These are phyloP conservation scores for Adansonia rubrostipa DNA, from an alignment of 441 rosid species.

Conservation along the genomic window DNA sequence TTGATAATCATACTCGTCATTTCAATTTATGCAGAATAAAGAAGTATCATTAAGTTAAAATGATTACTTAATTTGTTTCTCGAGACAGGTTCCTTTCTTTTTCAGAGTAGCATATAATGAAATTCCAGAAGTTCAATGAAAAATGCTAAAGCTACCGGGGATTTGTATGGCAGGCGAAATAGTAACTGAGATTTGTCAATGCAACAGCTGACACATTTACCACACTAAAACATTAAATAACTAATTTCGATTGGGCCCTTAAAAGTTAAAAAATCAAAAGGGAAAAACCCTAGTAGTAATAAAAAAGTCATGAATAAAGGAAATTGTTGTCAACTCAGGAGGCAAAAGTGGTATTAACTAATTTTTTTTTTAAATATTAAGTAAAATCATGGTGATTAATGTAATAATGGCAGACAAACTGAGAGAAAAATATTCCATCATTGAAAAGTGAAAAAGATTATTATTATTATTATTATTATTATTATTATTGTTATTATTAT, in stretches of 20 bases:
- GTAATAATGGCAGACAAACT: conserved; percentile 44
- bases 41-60: neutral
- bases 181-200: conserved; percentile 29
- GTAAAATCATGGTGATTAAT: neutral
- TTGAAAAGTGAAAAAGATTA: conserved; percentile 3
- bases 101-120: neutral
- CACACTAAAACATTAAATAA: neutral
- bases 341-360: neutral
- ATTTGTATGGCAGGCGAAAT: conserved; percentile 12
- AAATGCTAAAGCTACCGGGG: neutral
- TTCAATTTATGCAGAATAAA: neutral
- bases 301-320: neutral
- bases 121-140: neutral
- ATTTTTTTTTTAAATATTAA: neutral
- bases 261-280: conserved; percentile 19
- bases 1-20: neutral
- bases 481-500: too few species aligned
- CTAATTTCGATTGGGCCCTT: neutral
- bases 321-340: neutral
- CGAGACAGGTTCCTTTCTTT: neutral
- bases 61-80: neutral
- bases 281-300: neutral
- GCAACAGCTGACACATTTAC: conserved; percentile 34
- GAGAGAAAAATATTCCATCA: conserved; percentile 34
- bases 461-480: too few species aligned